phyloP scores from a whole-genome alignment of 1,139 yeast species.

The Saccharomyces hybrid region DNA sequence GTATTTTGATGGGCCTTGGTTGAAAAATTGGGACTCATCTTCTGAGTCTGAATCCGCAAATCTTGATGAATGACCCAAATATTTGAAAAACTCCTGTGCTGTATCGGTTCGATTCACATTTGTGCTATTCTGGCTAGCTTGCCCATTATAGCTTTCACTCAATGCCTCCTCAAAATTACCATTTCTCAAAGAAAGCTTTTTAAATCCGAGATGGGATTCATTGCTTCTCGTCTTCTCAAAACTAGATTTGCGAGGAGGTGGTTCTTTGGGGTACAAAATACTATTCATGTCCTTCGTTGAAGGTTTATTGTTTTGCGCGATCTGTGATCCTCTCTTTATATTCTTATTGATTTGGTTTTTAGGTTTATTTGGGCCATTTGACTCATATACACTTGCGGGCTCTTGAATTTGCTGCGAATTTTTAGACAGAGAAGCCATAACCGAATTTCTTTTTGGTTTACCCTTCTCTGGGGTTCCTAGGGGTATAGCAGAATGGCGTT shows the following conservation, averaged over 20 bases:
- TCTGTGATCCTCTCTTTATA: background rate
- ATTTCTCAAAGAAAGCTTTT: slow-evolving; percentile 34
- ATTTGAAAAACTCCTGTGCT: slow-evolving; percentile 2
- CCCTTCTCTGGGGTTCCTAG: background rate
- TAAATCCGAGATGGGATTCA: slow-evolving; percentile 33
- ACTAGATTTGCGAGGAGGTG: slow-evolving; percentile 46
- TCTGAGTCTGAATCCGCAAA: slow-evolving; percentile 57
- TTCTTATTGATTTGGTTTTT: background rate
- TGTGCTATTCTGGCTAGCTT: slow-evolving; percentile 3
- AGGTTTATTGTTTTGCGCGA: background rate
- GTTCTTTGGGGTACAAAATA: slow-evolving; percentile 30
- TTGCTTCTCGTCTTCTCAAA: slow-evolving; percentile 40
- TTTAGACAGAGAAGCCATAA: background rate
- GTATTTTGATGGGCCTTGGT: slow-evolving; percentile 19
- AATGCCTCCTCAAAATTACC: slow-evolving; percentile 11
- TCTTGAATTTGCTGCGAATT: background rate
- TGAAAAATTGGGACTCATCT: slow-evolving; percentile 29
- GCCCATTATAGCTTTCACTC: slow-evolving; percentile 7
- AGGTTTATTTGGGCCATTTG: background rate
- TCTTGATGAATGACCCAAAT: slow-evolving; percentile 34
- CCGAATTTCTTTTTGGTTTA: background rate
- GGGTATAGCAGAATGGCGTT: slow-evolving; percentile 10
- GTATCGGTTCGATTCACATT: slow-evolving; percentile 9
- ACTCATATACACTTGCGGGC: background rate
- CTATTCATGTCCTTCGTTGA: slow-evolving; percentile 7